These are phyloP conservation scores for Globisporangium abappressorium DNA, from an alignment of 352 stramenopile genomes.

Conservation along the genomic window DNA sequence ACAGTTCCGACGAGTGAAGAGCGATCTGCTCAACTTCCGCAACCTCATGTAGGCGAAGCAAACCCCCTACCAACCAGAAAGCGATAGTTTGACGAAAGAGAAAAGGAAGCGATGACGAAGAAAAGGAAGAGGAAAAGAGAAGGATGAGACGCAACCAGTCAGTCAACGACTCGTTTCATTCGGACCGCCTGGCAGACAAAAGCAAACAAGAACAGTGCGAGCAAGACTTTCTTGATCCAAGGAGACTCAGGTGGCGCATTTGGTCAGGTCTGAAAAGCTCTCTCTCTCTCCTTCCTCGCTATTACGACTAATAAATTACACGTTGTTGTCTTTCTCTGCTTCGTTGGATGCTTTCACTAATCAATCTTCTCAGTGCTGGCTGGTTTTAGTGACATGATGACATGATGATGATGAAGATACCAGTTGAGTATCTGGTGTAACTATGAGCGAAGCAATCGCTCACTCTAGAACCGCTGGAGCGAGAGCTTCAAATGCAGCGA, in stretches of 20 bases:
- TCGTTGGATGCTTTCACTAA: neutral
- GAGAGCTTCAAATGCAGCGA: constrained; percentile 58
- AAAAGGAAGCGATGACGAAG: neutral
- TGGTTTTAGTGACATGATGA: neutral
- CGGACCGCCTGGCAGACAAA: neutral
- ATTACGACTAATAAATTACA: constrained; percentile 55
- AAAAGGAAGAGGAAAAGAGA: neutral
- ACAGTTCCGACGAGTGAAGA: constrained; percentile 72
- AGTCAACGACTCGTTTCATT: neutral
- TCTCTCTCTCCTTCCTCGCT: neutral
- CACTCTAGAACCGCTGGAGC: constrained; percentile 58
- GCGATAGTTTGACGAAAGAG: neutral
- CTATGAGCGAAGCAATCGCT: neutral
- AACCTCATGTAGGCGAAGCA: constrained; percentile 48
- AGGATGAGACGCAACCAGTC: too few species aligned
- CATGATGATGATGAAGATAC: neutral
- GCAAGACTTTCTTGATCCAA: neutral
- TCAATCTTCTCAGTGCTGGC: neutral
- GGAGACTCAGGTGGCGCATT: neutral
- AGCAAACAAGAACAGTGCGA: neutral
- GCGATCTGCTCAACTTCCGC: constrained; percentile 69
- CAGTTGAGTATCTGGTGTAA: neutral
- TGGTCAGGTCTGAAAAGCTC: neutral
- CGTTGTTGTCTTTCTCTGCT: constrained; percentile 29
- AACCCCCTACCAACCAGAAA: constrained; percentile 5